Base-by-base conservation (phyloP, 208 protist species). In the Acanthamoeba rhysodes region DNA sequence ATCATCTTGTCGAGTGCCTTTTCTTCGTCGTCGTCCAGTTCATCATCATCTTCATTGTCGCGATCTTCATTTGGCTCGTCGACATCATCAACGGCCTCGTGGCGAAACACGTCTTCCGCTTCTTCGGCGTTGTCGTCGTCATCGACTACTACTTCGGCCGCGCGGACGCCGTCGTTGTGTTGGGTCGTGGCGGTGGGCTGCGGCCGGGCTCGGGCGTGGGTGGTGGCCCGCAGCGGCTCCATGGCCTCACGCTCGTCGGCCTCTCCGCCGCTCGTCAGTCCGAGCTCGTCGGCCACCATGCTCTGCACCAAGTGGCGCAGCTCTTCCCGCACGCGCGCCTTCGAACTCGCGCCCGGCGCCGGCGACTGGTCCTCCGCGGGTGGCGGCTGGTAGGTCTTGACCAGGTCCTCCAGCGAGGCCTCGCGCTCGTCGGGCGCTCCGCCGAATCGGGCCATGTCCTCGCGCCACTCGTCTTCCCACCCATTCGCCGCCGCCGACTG, bases 391-490 rank as follows among this genome's bases (percentile, higher is more conserved):
- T 85, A 85, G 24, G 50, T 59, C 78, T 85, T 59, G 27, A 85
- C 9, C 45, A 85, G 27, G 37, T 85, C 78, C 24, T 59, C 78
- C 78, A 85, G 37, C 27, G 45, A 29, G 27, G 78, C 24, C 16
- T 16, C 37, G 9, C n/a, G 41, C 14, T n/a, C 70, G n/a, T 78
- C 70, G 32, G 34, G 16, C 34, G n/a, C 14, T 2, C 70, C 70
- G 27, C 45, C 78, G 78, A 85, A 85, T 20, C 78, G 37, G 45
- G 48, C 34, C 78, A 85, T 62, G 78, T 85, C 78, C 50, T 85
- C 78, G 20, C 78, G 37, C 50, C 37, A 59, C 37, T 85, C 78
- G 10, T 85, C 78, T n/a, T 85, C 78, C 78, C 78, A 85, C 9
- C 7, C 78, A 37, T 85, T 78, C 34, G 70, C 16, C 70, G 70